Conservation (phyloP, 2,329 filamentous ascomycete species). For the Epichloe aotearoae region DNA sequence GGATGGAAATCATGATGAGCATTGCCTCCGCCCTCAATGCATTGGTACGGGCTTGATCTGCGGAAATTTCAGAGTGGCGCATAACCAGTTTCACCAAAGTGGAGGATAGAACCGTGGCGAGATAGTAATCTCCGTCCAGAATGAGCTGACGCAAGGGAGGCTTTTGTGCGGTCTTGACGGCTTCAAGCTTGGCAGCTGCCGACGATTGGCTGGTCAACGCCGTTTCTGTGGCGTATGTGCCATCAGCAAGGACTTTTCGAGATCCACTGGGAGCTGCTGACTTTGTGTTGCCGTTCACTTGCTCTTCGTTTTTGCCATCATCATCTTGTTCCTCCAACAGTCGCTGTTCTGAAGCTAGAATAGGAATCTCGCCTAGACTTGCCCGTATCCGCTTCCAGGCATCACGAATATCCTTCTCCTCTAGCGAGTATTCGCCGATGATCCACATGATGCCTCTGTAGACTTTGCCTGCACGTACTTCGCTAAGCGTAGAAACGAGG, state of each 20-base stretch:
- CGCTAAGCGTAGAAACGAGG: conserved; percentile 77
- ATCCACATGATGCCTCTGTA: conserved; percentile 97
- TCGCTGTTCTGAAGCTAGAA: conserved; percentile 86
- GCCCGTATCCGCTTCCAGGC: conserved; percentile 94
- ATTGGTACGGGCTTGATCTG: conserved; percentile 77
- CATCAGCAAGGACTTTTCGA: conserved; percentile 84
- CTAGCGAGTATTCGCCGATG: conserved; percentile 89
- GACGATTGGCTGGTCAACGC: conserved; percentile 88
- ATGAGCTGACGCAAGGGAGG: conserved; percentile 90
- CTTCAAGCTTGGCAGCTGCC: conserved; percentile 80
- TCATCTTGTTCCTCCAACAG: conserved; percentile 75
- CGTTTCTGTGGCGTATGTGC: conserved; percentile 94
- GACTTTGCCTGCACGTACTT: conserved; percentile 93
- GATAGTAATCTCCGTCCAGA: conserved; percentile 92
- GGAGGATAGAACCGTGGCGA: conserved; percentile 87
- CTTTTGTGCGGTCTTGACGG: conserved; percentile 93
- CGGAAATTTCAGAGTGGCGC: conserved; percentile 87
- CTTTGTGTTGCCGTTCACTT: conserved; percentile 72
- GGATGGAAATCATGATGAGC: conserved; percentile 99
- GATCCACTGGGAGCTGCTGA: conserved; percentile 66
- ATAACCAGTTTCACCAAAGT: conserved; percentile 96
- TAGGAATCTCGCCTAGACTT: conserved; percentile 92
- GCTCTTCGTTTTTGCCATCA: conserved; percentile 47
- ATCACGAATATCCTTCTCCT: conserved; percentile 86
- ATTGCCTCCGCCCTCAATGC: conserved; percentile 92